Base-by-base conservation (phyloP, 208 protist species). In the Leishmania amazonensis region DNA sequence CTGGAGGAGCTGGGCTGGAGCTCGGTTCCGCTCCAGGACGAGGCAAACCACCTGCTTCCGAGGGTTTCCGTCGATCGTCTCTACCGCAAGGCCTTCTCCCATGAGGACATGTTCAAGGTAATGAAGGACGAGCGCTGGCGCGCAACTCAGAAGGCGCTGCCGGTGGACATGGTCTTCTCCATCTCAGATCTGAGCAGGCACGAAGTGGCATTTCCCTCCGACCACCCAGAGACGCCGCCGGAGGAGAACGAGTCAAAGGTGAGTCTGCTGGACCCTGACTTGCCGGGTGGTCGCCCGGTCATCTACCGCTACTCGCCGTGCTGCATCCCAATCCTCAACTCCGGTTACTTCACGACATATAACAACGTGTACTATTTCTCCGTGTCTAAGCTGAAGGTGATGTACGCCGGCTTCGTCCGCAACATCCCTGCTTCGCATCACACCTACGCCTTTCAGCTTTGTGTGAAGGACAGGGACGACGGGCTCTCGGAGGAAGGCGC, bases 311-410 rank as follows among this genome's bases (percentile, higher is more conserved):
- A 95, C 83, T 87, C 89, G 45, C 93, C 95, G 53, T 96, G 93
- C 83, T 91, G 90, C 80, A 92, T 97, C 42, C 92, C 93, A 0
- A 95, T 96, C 79, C 84, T 98, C 47, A 95, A 91, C 78, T 91
- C 93, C 8, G 93, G 95, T 6, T 95, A 93, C 85, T 96, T 98
- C 79, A 91, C 90, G 42, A 88, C 92, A 31, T 98, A 98, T 86
- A 92, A 91, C 84, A 98, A 96, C 82, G 93, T 96, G 1, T 96
- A 91, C 81, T 97, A 96, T 85, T 91, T 98, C 79, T 83, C 90
- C 13, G 47, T 96, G 28, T 89, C 81, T n/a, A 87, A 80, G 70
- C 70, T 98, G 72, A 89, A 86, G 75, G 65, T 97, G 71, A 54
- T 87, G 53, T 90, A 89, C 83, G 88, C 88, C 1, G 88, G 92